Conservation (phyloP, 1,284 basidiomycete species). For the Ceraceosorus guamensis region DNA sequence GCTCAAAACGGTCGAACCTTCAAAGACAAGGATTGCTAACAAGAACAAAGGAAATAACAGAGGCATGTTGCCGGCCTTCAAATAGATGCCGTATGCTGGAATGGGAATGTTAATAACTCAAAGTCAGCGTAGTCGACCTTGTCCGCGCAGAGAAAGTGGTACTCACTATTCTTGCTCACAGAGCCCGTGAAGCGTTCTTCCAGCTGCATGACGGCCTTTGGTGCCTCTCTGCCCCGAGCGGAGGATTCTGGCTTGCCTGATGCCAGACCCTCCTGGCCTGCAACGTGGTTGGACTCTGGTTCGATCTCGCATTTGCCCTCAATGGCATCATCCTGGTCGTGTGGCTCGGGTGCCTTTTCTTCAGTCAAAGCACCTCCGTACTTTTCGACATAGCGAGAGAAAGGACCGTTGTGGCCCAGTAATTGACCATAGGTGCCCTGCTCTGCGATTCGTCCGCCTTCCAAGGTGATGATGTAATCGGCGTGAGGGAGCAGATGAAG, state of each 20-base stretch:
- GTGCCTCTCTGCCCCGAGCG: background rate
- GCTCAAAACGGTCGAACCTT: slow-evolving; percentile 54
- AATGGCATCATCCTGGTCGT: slow-evolving; percentile 28
- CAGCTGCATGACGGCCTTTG: slow-evolving; percentile 53
- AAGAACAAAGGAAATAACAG: slow-evolving; percentile 59
- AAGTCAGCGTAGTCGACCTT: too few species aligned
- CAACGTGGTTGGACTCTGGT: slow-evolving; percentile 14
- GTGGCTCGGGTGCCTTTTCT: slow-evolving; percentile 9
- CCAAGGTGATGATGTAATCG: slow-evolving; percentile 63
- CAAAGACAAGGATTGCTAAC: slow-evolving; percentile 59
- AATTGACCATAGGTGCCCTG: slow-evolving; percentile 60
- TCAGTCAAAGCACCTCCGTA: slow-evolving; percentile 44
- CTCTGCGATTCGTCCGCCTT: slow-evolving; percentile 62
- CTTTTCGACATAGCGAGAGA: slow-evolving; percentile 53
- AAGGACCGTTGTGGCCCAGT: slow-evolving; percentile 54
- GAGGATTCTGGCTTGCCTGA: background rate
- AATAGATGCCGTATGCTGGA: slow-evolving; percentile 61
- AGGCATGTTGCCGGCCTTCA: slow-evolving; percentile 59
- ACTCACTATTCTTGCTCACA: slow-evolving; percentile 19
- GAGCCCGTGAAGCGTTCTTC: slow-evolving; percentile 45
- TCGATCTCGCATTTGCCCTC: slow-evolving; percentile 12
- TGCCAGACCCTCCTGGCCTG: slow-evolving; percentile 18
- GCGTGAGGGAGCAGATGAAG: slow-evolving; percentile 56
- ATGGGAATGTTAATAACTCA: background rate
- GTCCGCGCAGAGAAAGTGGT: too few species aligned